phyloP scores from a whole-genome alignment of 176 grass and related monocot genomes.

The Thalia dealbata region DNA sequence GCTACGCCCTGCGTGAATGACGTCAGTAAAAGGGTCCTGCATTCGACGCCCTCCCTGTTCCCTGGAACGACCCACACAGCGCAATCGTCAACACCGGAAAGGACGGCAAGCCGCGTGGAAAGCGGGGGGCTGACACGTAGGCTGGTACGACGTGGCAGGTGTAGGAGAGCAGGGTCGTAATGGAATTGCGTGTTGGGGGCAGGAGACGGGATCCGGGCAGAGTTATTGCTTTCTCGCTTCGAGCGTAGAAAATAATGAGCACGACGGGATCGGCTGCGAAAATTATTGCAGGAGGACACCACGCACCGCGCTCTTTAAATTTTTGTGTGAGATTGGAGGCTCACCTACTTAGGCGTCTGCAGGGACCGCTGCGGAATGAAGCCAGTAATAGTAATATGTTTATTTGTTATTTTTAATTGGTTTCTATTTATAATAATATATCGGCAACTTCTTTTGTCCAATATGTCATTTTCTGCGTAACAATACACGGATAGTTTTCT shows the following conservation, averaged over 20 bases:
- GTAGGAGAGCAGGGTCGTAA: background rate
- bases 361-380: no score
- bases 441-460: no score
- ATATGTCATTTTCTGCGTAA: no score
- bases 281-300: background rate
- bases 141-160: background rate
- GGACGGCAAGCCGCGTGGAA: background rate
- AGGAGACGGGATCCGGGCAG: background rate
- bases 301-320: slow-evolving; percentile 13
- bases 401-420: no score
- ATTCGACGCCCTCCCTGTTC: background rate
- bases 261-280: background rate
- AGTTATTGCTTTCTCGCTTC: background rate
- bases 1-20: background rate
- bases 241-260: background rate
- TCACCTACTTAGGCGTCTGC: background rate
- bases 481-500: no score
- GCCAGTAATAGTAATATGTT: no score
- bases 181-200: background rate
- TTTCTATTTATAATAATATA: no score
- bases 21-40: background rate
- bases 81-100: background rate
- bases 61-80: background rate
- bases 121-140: background rate
- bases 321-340: slow-evolving; percentile 51